These are phyloP conservation scores for Cryptosporidium muris DNA, from an alignment of 169 alveolate genomes.

Conservation along the genomic window DNA sequence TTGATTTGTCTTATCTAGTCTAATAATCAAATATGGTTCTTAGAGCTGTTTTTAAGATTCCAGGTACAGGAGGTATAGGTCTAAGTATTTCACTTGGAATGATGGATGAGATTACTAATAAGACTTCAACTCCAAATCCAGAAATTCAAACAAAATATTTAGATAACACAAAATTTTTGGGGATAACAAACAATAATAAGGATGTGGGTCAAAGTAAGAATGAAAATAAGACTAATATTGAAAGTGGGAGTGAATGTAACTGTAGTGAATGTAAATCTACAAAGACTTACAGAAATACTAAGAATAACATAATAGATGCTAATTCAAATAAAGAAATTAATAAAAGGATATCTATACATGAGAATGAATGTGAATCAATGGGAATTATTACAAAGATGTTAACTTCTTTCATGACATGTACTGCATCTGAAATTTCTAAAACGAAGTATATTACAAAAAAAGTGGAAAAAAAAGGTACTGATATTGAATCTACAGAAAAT, in stretches of 20 bases:
- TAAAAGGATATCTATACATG: not conserved
- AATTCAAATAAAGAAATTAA: not conserved
- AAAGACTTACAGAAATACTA: not conserved
- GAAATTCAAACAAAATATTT: slow-evolving; percentile 2
- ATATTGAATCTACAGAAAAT: not conserved
- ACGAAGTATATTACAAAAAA: not conserved
- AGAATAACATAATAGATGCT: not conserved
- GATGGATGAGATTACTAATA: slow-evolving; percentile 1
- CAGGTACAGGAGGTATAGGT: slow-evolving; percentile 57
- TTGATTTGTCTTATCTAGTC: no score
- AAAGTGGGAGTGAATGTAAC: slow-evolving; percentile 20
- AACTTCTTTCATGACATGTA: slow-evolving; percentile 60
- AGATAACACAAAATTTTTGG: not conserved
- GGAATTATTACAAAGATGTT: slow-evolving; percentile 55
- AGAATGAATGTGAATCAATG: slow-evolving; percentile 5
- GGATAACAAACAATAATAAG: no score
- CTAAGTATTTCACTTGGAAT: slow-evolving; percentile 48
- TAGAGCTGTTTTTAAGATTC: slow-evolving; percentile 29
- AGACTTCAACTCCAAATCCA: not conserved
- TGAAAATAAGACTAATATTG: not conserved
- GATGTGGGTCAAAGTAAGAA: no score
- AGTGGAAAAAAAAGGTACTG: not conserved
- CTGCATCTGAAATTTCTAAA: slow-evolving; percentile 17
- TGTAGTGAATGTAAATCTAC: slow-evolving; percentile 19
- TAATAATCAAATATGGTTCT: slow-evolving; percentile 10